These are phyloP conservation scores for Ceratocystis diversiconidia DNA, from an alignment of 2,329 filamentous ascomycete species.

Conservation along the genomic window DNA sequence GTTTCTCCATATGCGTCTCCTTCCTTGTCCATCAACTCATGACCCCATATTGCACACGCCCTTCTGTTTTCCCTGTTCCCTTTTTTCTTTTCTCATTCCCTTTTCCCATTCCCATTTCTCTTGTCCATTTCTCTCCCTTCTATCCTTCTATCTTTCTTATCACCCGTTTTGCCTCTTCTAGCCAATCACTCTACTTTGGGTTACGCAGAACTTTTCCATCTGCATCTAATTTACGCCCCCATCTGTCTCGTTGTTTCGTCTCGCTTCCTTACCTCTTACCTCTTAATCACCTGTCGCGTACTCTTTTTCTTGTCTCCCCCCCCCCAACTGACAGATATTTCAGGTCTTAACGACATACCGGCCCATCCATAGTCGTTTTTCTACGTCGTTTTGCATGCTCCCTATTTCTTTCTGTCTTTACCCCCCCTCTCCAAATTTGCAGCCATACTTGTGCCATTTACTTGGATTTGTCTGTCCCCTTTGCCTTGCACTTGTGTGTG, in stretches of 20 bases:
- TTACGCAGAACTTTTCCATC: not conserved
- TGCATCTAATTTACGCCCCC: constrained; percentile 5
- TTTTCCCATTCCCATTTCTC: not conserved
- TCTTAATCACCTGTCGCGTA: not conserved
- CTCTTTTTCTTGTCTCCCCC: constrained; percentile 5
- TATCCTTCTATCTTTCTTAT: not conserved
- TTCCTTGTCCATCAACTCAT: not conserved
- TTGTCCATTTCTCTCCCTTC: not conserved
- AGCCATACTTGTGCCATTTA: not conserved
- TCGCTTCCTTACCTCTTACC: not conserved
- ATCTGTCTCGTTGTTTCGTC: not conserved
- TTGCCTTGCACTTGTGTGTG: not conserved
- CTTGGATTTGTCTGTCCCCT: not conserved
- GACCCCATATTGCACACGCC: not conserved
- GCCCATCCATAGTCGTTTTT: not conserved
- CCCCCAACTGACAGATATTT: not conserved
- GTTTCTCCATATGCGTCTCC: not conserved
- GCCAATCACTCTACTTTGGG: not conserved
- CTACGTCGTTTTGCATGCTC: not conserved
- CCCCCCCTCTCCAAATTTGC: not conserved
- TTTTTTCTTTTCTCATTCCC: not conserved
- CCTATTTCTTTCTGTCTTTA: not conserved
- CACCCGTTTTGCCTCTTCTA: not conserved
- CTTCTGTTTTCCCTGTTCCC: not conserved
- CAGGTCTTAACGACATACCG: not conserved